Percentiles rank a stretch among this genome's conserved stretches.
These are phyloP conservation scores for Phialophora chinensis DNA, from an alignment of 2,329 filamentous ascomycete species.

Conservation along the genomic window DNA sequence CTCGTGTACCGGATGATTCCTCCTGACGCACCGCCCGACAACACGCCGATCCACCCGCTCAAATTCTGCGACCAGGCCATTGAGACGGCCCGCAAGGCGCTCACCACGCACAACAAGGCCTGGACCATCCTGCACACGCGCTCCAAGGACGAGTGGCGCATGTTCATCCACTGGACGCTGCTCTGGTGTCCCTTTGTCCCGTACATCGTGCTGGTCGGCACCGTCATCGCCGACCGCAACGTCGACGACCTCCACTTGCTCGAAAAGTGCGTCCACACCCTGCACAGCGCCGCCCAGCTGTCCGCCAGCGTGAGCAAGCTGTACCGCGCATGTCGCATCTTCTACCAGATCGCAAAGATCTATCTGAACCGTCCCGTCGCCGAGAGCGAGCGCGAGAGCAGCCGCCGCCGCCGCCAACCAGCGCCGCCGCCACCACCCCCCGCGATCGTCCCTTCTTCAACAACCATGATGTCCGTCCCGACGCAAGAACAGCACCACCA, in stretches of 20 bases:
- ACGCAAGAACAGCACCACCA: background rate
- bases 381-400: background rate
- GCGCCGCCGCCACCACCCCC: background rate
- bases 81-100: constrained; percentile 57
- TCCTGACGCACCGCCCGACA: too few relatives aligned
- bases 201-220: constrained; percentile 62
- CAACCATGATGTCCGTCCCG: background rate
- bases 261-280: constrained; percentile 39
- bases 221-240: constrained; percentile 30
- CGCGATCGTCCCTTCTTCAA: constrained; percentile 3
- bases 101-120: constrained; percentile 38
- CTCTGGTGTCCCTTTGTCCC: constrained; percentile 65
- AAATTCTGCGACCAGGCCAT: constrained; percentile 59
- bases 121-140: constrained; percentile 27
- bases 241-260: constrained; percentile 29
- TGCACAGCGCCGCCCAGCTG: constrained; percentile 26
- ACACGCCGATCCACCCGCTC: constrained; percentile 41
- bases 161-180: constrained; percentile 53
- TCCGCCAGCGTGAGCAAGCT: constrained; percentile 29
- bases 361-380: constrained; percentile 18
- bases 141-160: constrained; percentile 33
- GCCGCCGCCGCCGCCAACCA: background rate
- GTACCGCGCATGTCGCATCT: constrained; percentile 28
- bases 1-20: constrained; percentile 62
- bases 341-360: constrained; percentile 28